Base-by-base conservation (phyloP, 2,329 filamentous ascomycete genomes). In the Fonsecaea multimorphosa region DNA sequence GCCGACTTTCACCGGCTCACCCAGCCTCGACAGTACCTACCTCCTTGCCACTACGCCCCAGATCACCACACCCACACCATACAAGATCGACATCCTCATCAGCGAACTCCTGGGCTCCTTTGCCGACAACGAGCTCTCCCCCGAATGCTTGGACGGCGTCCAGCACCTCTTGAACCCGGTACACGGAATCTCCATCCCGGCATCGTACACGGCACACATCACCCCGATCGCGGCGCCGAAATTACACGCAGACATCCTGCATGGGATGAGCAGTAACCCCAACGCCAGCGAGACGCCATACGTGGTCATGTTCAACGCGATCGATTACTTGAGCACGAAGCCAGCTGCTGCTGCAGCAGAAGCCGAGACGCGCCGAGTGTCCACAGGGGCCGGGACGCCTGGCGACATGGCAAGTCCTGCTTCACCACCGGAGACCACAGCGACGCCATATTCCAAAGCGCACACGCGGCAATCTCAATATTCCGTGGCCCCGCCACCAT, bases 61-160 rank as follows among this genome's bases (percentile, higher is more conserved):
- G 46, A 70, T 9, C 65, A 68, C 40, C 49, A 68, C 62, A 56
- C 69, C 44, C 56, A 69, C 66, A 24, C 68, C 76, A 52, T 78
- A 78, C 46, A 78, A 78, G 22, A 77, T 99, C 49, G 95, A 99
- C 76, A 97, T 99, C 61, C 82, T 99, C 2, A 88, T 99, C 31
- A 97, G 93, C 1, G 95, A 99, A 78, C 86, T 99, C 0, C 86
- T 99, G 0, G 95, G 93, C 40, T 97, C 93, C 1, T 99, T 98
- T 75, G 95, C 89, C 27, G 95, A 99, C 79, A 99, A 99, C 74
- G 95, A 99, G 78, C 86, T 99, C 9, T 97, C 92, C 0, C 95
- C 95, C 0, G 95, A 99, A 80, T 99, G 95, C 74, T 84, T 99
- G 11, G 95, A 99, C 76, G 95, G 95, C 52, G 93, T 98, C 57